Conservation (phyloP, 1,284 basidiomycete species). For the Entoloma clypeatum region DNA sequence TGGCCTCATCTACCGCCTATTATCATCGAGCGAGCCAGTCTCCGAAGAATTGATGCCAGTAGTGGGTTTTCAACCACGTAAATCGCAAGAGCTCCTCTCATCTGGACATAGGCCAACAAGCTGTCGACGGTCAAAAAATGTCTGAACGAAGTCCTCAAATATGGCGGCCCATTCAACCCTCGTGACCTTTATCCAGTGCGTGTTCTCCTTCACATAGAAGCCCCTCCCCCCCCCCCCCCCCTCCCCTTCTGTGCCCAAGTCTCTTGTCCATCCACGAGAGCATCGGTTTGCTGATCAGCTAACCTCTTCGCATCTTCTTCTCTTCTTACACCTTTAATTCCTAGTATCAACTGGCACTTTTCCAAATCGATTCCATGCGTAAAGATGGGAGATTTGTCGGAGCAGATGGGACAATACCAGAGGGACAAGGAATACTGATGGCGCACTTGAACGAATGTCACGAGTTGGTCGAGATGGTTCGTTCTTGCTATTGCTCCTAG, state of each 20-base stretch:
- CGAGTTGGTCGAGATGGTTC: slow-evolving; percentile 88
- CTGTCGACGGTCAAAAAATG: slow-evolving; percentile 94
- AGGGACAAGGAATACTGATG: slow-evolving; percentile 96
- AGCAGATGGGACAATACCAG: slow-evolving; percentile 79
- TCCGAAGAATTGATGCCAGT: slow-evolving; percentile 97
- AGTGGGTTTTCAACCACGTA: slow-evolving; percentile 41
- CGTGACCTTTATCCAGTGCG: slow-evolving; percentile 92
- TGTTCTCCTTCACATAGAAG: slow-evolving; percentile 21
- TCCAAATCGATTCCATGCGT: slow-evolving; percentile 92
- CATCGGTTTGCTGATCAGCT: neutral
- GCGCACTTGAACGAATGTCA: slow-evolving; percentile 97
- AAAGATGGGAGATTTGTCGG: slow-evolving; percentile 93
- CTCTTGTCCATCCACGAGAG: neutral
- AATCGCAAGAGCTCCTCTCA: neutral
- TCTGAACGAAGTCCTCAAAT: slow-evolving; percentile 95
- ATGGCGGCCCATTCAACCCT: slow-evolving; percentile 93
- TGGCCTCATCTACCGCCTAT: slow-evolving; percentile 89
- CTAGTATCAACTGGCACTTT: slow-evolving; percentile 91
- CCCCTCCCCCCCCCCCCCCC: too few species aligned
- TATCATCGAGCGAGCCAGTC: slow-evolving; percentile 98
- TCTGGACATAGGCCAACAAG: slow-evolving; percentile 74
- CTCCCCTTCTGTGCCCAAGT: neutral
- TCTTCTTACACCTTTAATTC: slow-evolving; percentile 3
- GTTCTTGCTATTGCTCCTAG: slow-evolving; percentile 19
- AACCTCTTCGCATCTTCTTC: slow-evolving; percentile 4